phyloP scores from a whole-genome alignment of 1,139 yeast species.

The Maudiozyma humilis region DNA sequence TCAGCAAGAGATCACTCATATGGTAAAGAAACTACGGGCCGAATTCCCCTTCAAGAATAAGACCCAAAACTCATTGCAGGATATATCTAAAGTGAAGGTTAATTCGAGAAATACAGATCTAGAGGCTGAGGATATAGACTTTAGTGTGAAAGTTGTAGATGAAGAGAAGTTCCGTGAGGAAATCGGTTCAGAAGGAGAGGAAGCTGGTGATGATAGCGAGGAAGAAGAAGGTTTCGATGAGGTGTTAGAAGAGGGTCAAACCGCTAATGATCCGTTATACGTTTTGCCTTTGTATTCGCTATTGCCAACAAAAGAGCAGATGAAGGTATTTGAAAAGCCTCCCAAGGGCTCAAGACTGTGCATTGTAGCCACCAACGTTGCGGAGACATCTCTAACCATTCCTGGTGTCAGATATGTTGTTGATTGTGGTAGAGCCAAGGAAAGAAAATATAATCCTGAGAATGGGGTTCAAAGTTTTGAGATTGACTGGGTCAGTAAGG shows the following conservation, averaged over 20 bases:
- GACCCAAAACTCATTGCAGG: conserved; percentile 26
- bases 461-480: conserved; percentile 92
- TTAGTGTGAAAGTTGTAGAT: conserved; percentile 47
- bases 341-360: conserved; percentile 82
- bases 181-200: conserved; percentile 20
- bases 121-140: conserved; percentile 86
- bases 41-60: conserved; percentile 55
- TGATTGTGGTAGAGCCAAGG: conserved; percentile 91
- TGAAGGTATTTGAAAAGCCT: conserved; percentile 82
- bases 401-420: conserved; percentile 94
- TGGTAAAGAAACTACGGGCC: conserved; percentile 59
- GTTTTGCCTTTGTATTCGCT: conserved; percentile 89
- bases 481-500: conserved; percentile 88
- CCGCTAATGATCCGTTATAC: conserved; percentile 72
- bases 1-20: conserved; percentile 75
- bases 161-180: conserved; percentile 25
- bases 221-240: conserved; percentile 92
- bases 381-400: conserved; percentile 93
- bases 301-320: conserved; percentile 86
- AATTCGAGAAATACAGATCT: conserved; percentile 54
- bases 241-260: conserved; percentile 62
- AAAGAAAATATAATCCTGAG: conserved; percentile 69
- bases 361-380: conserved; percentile 94
- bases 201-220: conserved; percentile 50
- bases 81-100: conserved; percentile 40